These are phyloP conservation scores for Venturia aucupariae DNA, from an alignment of 2,329 filamentous ascomycete genomes.

Conservation along the genomic window DNA sequence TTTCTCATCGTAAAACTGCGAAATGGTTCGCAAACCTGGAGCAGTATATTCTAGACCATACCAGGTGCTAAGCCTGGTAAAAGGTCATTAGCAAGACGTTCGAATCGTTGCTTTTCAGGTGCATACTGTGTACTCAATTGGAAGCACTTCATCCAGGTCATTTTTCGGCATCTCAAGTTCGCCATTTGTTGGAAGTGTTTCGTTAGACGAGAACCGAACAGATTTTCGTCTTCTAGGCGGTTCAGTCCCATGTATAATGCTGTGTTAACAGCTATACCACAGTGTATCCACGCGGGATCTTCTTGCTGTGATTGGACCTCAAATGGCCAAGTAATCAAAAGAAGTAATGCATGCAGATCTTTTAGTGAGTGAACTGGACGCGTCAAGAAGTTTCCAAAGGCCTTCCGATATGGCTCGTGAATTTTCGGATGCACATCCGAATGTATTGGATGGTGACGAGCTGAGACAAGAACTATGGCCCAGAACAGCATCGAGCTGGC, in stretches of 20 bases:
- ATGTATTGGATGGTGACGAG: slow-evolving; percentile 13
- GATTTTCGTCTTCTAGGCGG: slow-evolving; percentile 14
- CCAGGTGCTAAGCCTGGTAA: background rate
- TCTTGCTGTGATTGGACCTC: slow-evolving; percentile 12
- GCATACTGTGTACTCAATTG: slow-evolving; percentile 12
- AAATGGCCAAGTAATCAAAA: slow-evolving; percentile 16
- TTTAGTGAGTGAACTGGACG: slow-evolving; percentile 11
- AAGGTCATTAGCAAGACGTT: background rate
- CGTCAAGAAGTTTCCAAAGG: slow-evolving; percentile 2
- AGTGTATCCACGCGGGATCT: slow-evolving; percentile 14
- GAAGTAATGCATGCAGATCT: slow-evolving; percentile 16
- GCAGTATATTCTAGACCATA: slow-evolving; percentile 8
- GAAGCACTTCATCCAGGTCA: slow-evolving; percentile 15
- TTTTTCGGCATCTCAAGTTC: slow-evolving; percentile 3
- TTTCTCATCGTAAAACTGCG: slow-evolving; percentile 14
- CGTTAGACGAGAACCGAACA: slow-evolving; percentile 11
- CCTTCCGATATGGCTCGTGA: slow-evolving; percentile 2
- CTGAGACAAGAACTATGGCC: slow-evolving; percentile 11
- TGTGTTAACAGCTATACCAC: slow-evolving; percentile 15
- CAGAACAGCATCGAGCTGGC: slow-evolving; percentile 13
- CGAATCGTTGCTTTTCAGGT: background rate
- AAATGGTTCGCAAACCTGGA: slow-evolving; percentile 6
- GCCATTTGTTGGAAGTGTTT: background rate
- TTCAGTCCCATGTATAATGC: slow-evolving; percentile 16
- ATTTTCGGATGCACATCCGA: slow-evolving; percentile 4